Conservation (phyloP, 331 rosid genomes). For the Malus hybrid region DNA sequence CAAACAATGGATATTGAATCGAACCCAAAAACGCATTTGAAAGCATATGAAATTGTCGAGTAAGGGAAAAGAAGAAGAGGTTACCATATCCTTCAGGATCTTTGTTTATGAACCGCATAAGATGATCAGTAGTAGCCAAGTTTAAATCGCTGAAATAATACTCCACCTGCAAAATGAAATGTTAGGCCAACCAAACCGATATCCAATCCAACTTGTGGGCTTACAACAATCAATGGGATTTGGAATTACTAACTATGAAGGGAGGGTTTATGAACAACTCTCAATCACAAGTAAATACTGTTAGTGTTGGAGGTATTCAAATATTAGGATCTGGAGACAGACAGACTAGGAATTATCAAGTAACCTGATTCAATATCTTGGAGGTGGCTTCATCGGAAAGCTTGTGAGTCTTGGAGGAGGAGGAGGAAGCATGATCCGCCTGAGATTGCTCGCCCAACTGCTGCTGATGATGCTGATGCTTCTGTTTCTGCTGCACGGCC, state of each 20-base stretch:
- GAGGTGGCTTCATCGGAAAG: constrained; percentile 59
- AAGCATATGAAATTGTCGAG: neutral
- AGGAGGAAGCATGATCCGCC: constrained; percentile 36
- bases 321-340: neutral
- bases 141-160: constrained; percentile 95
- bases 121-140: constrained; percentile 95
- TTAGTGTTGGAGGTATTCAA: neutral
- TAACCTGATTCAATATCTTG: constrained; percentile 81
- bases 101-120: constrained; percentile 92
- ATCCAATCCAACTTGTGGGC: neutral
- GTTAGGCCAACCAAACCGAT: neutral
- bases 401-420: constrained; percentile 39
- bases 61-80: constrained; percentile 11
- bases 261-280: neutral
- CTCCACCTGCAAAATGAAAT: constrained; percentile 66
- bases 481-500: constrained; percentile 16
- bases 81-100: constrained; percentile 94
- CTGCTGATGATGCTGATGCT: constrained; percentile 4
- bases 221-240: neutral
- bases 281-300: neutral
- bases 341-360: neutral
- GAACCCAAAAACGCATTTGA: neutral
- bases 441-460: constrained; percentile 16
- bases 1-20: neutral
- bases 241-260: neutral